A percentile compares a stretch with the other conserved stretches of the same genome.
Conservation (phyloP, 768 basidiomycete genomes). For the Kwoniella dendrophila region DNA sequence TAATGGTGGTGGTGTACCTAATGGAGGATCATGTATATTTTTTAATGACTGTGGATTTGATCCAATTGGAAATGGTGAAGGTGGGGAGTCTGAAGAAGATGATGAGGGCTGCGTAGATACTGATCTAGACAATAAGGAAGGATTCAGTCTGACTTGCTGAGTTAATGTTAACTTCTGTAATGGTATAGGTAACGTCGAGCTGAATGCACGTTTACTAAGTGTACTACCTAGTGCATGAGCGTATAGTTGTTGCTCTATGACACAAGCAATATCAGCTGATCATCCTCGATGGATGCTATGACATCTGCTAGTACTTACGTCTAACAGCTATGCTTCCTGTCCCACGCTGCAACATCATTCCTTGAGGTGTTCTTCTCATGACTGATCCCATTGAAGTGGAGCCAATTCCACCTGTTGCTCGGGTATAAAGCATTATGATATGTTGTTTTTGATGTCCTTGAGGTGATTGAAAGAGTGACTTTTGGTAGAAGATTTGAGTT, state of each 20-base stretch:
- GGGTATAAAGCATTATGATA: slow-evolving; percentile 5
- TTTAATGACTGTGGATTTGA: slow-evolving; percentile 13
- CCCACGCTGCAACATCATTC: slow-evolving; percentile 7
- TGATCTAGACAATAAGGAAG: slow-evolving; percentile 9
- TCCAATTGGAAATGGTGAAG: slow-evolving; percentile 19
- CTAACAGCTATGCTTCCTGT: neutral
- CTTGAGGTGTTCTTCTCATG: slow-evolving; percentile 9
- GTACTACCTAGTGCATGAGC: slow-evolving; percentile 15
- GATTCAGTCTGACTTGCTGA: slow-evolving; percentile 12
- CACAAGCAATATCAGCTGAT: neutral
- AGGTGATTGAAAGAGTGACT: neutral
- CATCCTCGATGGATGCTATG: neutral
- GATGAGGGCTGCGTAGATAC: slow-evolving; percentile 25
- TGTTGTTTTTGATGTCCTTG: neutral
- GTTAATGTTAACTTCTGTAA: slow-evolving; percentile 13
- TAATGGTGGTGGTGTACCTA: slow-evolving; percentile 35
- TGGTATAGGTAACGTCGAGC: slow-evolving; percentile 23
- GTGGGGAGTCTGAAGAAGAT: slow-evolving; percentile 9
- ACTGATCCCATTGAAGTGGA: slow-evolving; percentile 15
- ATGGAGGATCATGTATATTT: slow-evolving; percentile 28
- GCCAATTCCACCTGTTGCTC: slow-evolving; percentile 14
- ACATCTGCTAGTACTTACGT: slow-evolving; percentile 8
- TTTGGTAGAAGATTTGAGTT: neutral
- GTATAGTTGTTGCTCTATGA: slow-evolving; percentile 17
- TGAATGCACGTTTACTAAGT: slow-evolving; percentile 17